Conservation (phyloP, 306 rosid species). For the Pyrus bretschneideri region DNA sequence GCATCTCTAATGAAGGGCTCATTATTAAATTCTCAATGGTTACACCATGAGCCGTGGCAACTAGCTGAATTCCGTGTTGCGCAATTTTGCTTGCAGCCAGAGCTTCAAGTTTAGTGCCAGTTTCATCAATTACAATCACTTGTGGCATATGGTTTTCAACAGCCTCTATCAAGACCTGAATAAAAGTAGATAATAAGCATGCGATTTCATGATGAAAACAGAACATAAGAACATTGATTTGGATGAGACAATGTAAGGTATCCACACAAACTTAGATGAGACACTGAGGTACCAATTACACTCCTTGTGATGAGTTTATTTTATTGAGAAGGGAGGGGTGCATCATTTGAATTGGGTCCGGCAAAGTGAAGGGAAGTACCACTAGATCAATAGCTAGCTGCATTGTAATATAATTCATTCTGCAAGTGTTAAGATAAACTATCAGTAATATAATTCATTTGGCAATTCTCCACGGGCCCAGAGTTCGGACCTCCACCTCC, state of each 20-base stretch:
- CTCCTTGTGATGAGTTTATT: not conserved
- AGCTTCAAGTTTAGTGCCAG: conserved; percentile 97
- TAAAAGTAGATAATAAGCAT: conserved; percentile 13
- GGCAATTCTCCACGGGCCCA: no score
- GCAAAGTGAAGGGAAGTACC: not conserved
- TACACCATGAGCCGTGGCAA: conserved; percentile 98
- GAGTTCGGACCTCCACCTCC: no score
- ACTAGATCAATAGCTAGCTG: not conserved
- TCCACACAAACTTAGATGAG: not conserved
- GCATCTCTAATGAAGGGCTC: conserved; percentile 94
- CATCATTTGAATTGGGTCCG: not conserved
- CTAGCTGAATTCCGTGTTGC: conserved; percentile 95
- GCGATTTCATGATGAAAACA: conserved; percentile 1
- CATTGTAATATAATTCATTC: not conserved
- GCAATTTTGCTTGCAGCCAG: conserved; percentile 98
- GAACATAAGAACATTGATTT: not conserved
- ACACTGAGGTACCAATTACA: no score
- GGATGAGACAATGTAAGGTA: no score
- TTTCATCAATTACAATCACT: conserved; percentile 94
- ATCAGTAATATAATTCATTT: not conserved
- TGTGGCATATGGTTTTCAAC: conserved; percentile 99
- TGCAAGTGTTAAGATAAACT: not conserved
- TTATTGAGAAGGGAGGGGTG: not conserved
- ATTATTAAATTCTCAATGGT: conserved; percentile 87
- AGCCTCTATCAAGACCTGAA: conserved; percentile 90